These are phyloP conservation scores for Botrytis squamosa DNA, from an alignment of 2,329 filamentous ascomycete species.

Conservation along the genomic window DNA sequence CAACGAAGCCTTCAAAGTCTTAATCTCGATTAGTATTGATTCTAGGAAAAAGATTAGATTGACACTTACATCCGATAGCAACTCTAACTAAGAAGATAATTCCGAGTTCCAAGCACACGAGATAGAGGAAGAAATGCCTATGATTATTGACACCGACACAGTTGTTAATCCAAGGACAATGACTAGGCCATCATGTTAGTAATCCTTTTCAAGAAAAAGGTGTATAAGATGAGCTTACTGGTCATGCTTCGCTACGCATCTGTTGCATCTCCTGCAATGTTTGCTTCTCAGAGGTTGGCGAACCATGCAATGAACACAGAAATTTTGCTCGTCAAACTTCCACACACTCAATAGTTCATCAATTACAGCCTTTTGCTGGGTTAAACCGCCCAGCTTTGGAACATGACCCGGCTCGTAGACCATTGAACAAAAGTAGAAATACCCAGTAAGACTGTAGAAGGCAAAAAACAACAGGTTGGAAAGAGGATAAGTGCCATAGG, in stretches of 20 bases:
- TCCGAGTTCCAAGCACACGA: constrained; percentile 73
- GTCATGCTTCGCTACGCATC: constrained; percentile 94
- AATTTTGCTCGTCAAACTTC: constrained; percentile 93
- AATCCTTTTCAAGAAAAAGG: background rate
- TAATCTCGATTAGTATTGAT: constrained; percentile 34
- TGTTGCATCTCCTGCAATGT: constrained; percentile 87
- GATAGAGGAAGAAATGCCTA: constrained; percentile 90
- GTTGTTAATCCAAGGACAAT: constrained; percentile 98
- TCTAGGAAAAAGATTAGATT: background rate
- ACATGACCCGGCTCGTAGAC: constrained; percentile 87
- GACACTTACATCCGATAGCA: constrained; percentile 65
- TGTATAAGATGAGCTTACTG: constrained; percentile 62
- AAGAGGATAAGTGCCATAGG: constrained; percentile 64
- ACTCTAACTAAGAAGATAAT: constrained; percentile 72
- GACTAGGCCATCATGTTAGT: constrained; percentile 50
- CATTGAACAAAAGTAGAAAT: constrained; percentile 89
- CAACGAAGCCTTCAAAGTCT: constrained; percentile 64
- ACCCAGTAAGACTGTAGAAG: constrained; percentile 65
- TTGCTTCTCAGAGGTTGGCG: constrained; percentile 90
- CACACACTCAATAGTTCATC: constrained; percentile 79
- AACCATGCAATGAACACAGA: constrained; percentile 94
- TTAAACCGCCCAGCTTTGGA: constrained; percentile 84
- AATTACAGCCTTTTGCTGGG: constrained; percentile 85
- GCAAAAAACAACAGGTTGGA: constrained; percentile 73
- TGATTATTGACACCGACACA: constrained; percentile 96